Evolutionary conservation across 2,329 filamentous ascomycete genomes (phyloP).

Genomic region (Fusarium praegraminearum): DNA sequence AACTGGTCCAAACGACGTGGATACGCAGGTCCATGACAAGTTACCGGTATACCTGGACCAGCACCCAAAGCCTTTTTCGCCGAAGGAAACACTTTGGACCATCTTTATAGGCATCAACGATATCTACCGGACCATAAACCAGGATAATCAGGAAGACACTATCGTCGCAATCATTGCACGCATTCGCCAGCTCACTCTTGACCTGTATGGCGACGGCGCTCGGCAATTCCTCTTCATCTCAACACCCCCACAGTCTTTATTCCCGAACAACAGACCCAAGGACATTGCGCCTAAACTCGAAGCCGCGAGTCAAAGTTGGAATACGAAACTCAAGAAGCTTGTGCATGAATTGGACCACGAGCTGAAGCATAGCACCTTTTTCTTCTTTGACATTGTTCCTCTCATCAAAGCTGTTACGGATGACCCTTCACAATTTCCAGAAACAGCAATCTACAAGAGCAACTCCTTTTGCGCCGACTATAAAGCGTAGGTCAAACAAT

Average conservation of each 20-base stretch:
- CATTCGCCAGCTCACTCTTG: neutral
- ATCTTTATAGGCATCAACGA: constrained; percentile 27
- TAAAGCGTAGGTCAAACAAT: neutral
- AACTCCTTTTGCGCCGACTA: constrained; percentile 12
- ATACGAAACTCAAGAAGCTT: neutral
- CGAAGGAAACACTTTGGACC: constrained; percentile 3
- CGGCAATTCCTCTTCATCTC: constrained; percentile 21
- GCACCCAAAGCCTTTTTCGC: neutral
- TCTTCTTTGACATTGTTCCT: constrained; percentile 6
- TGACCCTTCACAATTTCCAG: neutral
- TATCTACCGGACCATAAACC: constrained; percentile 23
- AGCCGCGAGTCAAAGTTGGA: constrained; percentile 6
- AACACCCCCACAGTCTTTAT: constrained; percentile 15
- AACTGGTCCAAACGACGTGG: constrained; percentile 14
- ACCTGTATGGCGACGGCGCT: neutral
- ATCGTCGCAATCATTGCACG: constrained; percentile 1
- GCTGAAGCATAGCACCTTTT: constrained; percentile 1
- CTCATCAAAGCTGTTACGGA: constrained; percentile 8
- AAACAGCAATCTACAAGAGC: constrained; percentile 9
- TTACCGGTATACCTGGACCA: constrained; percentile 2
- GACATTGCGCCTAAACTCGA: neutral
- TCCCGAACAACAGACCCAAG: constrained; percentile 20
- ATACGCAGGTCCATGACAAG: constrained; percentile 1
- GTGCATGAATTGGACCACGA: neutral
- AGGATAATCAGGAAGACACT: neutral